Percentiles rank a stretch among this genome's conserved stretches.
Evolutionary conservation across 1,284 basidiomycete genomes (phyloP).

Genomic region (Lentinula novae-zelandiae): DNA sequence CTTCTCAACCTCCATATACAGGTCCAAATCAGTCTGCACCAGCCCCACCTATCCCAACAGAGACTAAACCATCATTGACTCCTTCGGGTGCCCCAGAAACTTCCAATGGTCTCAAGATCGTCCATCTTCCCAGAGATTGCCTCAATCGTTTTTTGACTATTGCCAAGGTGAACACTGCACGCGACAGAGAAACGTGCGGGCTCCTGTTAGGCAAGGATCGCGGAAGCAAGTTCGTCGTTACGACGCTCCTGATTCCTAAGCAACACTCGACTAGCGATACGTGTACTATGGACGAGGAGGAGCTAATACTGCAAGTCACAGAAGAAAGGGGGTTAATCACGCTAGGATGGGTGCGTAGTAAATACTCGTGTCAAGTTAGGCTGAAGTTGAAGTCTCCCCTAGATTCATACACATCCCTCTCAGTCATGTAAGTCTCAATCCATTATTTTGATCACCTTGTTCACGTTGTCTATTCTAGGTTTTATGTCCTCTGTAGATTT

Average conservation of each 20-base stretch:
- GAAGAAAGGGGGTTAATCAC: constrained; percentile 76
- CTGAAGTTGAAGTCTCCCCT: neutral
- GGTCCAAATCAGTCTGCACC: neutral
- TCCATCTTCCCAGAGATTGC: constrained; percentile 65
- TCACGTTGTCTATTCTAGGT: constrained; percentile 33
- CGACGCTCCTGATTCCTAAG: constrained; percentile 76
- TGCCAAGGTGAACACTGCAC: constrained; percentile 41
- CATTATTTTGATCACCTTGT: constrained; percentile 1
- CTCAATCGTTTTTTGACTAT: constrained; percentile 72
- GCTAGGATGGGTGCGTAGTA: constrained; percentile 76
- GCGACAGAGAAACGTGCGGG: constrained; percentile 48
- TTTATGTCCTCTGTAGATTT: constrained; percentile 89
- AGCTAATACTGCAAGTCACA: constrained; percentile 80
- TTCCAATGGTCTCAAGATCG: constrained; percentile 47
- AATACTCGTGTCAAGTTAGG: neutral
- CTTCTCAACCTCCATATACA: constrained; percentile 2
- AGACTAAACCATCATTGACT: constrained; percentile 8
- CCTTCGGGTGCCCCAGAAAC: constrained; percentile 18
- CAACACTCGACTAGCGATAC: constrained; percentile 85
- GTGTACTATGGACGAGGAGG: constrained; percentile 86
- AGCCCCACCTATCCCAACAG: constrained; percentile 2
- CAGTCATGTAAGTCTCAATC: constrained; percentile 65
- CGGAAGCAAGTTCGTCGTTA: constrained; percentile 64
- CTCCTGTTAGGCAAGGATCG: constrained; percentile 49
- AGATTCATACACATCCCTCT: constrained; percentile 92